Percentiles rank a stretch among this genome's conserved stretches.
Conservation (phyloP, 2,329 filamentous ascomycete genomes). For the Didymellaceae sp. region DNA sequence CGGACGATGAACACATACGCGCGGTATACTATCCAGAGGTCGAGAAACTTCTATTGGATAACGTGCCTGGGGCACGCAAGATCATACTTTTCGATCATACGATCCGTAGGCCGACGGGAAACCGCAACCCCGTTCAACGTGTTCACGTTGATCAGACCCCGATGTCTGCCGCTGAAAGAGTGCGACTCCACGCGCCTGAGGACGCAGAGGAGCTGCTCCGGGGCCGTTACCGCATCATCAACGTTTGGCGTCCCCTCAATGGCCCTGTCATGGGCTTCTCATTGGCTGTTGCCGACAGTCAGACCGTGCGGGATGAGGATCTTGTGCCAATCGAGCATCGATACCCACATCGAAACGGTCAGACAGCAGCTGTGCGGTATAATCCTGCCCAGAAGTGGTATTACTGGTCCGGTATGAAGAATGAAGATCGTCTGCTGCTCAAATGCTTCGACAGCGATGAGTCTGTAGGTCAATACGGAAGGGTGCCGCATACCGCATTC, state of each 20-base stretch:
- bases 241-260: conserved; percentile 77
- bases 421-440: conserved; percentile 73
- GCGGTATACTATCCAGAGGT: conserved; percentile 84
- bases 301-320: conserved; percentile 65
- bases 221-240: conserved; percentile 81
- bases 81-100: conserved; percentile 89
- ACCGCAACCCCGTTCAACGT: conserved; percentile 71
- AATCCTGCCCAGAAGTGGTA: conserved; percentile 73
- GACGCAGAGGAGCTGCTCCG: conserved; percentile 71
- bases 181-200: conserved; percentile 69
- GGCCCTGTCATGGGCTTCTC: conserved; percentile 64
- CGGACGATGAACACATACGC: conserved; percentile 72
- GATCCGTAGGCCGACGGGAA: conserved; percentile 71
- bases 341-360: conserved; percentile 73
- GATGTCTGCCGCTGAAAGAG: conserved; percentile 68
- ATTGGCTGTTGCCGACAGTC: conserved; percentile 63
- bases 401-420: conserved; percentile 80
- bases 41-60: conserved; percentile 70
- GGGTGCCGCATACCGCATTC: conserved; percentile 65
- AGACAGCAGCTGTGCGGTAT: conserved; percentile 73
- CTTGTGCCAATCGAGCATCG: conserved; percentile 76
- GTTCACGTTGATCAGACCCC: conserved; percentile 87
- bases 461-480: conserved; percentile 35
- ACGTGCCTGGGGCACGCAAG: conserved; percentile 69
- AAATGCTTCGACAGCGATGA: conserved; percentile 78